phyloP scores from a whole-genome alignment of 108 stramenopile genomes.

The Discostella pseudostelligera region DNA sequence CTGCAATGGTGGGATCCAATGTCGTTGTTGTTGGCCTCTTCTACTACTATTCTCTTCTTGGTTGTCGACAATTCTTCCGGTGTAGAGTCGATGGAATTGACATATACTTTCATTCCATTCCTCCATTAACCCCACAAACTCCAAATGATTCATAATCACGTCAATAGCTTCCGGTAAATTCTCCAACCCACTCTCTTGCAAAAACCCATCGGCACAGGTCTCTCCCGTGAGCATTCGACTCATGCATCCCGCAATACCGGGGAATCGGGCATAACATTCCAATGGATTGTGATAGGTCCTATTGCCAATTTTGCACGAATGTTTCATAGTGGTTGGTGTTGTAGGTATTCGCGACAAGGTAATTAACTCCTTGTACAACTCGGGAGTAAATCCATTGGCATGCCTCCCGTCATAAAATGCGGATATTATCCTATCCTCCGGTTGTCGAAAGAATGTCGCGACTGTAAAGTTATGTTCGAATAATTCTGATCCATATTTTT shows the following conservation, averaged over 20 bases:
- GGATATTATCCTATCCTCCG: constrained; percentile 43
- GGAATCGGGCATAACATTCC: constrained; percentile 43
- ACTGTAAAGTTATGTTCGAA: constrained; percentile 40
- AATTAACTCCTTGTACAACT: not conserved
- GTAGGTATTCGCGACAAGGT: not conserved
- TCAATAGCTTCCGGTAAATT: constrained; percentile 36
- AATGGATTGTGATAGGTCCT: constrained; percentile 29
- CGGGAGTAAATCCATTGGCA: constrained; percentile 26
- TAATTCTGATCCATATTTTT: constrained; percentile 26
- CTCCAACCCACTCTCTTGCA: constrained; percentile 30
- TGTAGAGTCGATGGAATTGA: constrained; percentile 48
- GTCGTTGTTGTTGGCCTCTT: not conserved
- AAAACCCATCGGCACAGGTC: constrained; percentile 32
- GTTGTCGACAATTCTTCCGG: constrained; percentile 14
- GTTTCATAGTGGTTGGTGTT: not conserved
- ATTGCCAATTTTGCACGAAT: constrained; percentile 5
- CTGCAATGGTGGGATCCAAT: constrained; percentile 37
- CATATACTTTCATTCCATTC: constrained; percentile 55
- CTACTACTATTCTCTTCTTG: not conserved
- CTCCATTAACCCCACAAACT: constrained; percentile 46
- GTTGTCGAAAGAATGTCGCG: constrained; percentile 43
- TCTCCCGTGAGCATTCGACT: constrained; percentile 44
- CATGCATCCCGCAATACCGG: constrained; percentile 46
- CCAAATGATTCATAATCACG: constrained; percentile 30
- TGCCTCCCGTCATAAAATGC: constrained; percentile 41